These are phyloP conservation scores for Fusarium phyllophilum DNA, from an alignment of 2,329 filamentous ascomycete species.

Conservation along the genomic window DNA sequence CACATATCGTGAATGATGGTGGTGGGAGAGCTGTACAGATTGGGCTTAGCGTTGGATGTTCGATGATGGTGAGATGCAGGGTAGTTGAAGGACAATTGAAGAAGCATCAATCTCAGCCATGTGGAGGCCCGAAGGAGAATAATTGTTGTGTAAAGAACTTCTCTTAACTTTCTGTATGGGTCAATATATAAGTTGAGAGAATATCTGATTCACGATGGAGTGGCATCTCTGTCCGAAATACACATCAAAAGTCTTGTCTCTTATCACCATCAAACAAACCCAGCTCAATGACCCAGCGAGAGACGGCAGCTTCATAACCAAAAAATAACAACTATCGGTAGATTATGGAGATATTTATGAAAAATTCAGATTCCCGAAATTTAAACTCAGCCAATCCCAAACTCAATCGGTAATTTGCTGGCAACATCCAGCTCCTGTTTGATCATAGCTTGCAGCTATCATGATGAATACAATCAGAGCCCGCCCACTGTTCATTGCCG, in stretches of 20 bases:
- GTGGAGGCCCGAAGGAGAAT: not conserved
- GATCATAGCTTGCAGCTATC: not conserved
- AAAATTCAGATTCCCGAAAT: fast-evolving
- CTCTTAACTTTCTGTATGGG: fast-evolving
- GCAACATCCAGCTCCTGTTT: not conserved
- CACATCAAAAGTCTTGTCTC: fast-evolving
- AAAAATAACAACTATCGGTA: not conserved
- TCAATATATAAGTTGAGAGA: not conserved
- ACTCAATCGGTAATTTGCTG: fast-evolving
- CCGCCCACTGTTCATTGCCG: too few relatives aligned
- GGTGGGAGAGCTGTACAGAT: not conserved
- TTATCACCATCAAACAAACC: fast-evolving
- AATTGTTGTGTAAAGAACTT: too few relatives aligned
- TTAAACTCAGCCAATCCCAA: fast-evolving
- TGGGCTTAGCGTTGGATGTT: not conserved
- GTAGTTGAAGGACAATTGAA: not conserved
- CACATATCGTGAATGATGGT: not conserved
- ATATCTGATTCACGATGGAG: fast-evolving
- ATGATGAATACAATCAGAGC: not conserved
- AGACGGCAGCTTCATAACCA: fast-evolving
- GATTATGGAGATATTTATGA: too few relatives aligned
- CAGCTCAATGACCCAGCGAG: fast-evolving
- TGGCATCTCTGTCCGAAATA: fast-evolving
- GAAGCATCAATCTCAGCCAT: not conserved
- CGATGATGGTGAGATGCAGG: not conserved